Conservation (phyloP, 1,284 basidiomycete genomes). For the Paramarasmius palmivorus region DNA sequence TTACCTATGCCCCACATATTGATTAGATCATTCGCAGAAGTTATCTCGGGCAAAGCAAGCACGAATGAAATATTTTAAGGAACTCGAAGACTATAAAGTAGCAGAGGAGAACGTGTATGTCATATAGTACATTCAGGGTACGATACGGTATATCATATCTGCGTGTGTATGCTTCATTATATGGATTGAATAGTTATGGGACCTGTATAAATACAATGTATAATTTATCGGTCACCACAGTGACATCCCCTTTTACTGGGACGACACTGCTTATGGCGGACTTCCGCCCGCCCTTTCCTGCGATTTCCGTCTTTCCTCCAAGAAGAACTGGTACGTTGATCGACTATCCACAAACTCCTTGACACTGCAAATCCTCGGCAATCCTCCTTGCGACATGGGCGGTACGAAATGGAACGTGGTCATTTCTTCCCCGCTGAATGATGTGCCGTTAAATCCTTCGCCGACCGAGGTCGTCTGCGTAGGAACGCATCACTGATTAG, state of each 20-base stretch:
- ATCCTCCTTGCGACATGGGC: conserved; percentile 14
- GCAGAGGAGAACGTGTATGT: conserved; percentile 63
- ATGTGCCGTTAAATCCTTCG: conserved; percentile 27
- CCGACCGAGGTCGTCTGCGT: conserved; percentile 28
- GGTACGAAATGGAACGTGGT: conserved; percentile 31
- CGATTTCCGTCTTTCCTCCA: conserved; percentile 28
- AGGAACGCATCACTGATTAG: not conserved
- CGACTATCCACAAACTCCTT: conserved; percentile 38
- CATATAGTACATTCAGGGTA: conserved; percentile 31
- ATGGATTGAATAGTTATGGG: not conserved
- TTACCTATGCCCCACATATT: too few relatives aligned
- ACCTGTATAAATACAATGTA: not conserved
- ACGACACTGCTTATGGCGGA: not conserved
- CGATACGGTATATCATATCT: conserved; percentile 2
- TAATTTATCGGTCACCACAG: too few relatives aligned
- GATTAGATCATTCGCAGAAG: conserved; percentile 31
- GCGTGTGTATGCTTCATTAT: not conserved
- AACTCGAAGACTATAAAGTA: conserved; percentile 51
- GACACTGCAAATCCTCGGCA: conserved; percentile 32
- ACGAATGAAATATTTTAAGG: conserved; percentile 57
- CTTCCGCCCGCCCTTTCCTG: not conserved
- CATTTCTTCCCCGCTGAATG: conserved; percentile 34
- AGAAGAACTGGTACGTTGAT: conserved; percentile 29
- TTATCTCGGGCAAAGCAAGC: conserved; percentile 47
- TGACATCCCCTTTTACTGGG: too few relatives aligned